phyloP scores from a whole-genome alignment of 2,329 filamentous ascomycete genomes.

The Epichloe amarillans region DNA sequence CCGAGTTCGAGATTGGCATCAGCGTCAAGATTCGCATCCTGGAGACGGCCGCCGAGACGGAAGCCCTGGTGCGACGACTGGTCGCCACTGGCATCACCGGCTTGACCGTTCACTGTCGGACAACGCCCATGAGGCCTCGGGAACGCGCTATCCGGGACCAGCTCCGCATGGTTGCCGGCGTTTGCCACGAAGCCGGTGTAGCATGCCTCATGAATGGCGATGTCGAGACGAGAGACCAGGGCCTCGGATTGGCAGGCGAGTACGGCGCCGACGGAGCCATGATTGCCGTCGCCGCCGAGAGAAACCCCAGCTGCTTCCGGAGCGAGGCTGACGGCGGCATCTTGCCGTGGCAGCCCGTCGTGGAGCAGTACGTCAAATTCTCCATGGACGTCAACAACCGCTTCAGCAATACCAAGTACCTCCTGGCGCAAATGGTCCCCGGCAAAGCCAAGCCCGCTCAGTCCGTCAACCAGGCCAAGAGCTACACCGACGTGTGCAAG shows the following conservation, averaged over 20 bases:
- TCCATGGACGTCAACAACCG: constrained; percentile 71
- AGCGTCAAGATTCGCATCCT: constrained; percentile 93
- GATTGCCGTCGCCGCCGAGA: constrained; percentile 89
- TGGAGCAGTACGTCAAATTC: constrained; percentile 58
- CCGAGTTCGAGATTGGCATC: constrained; percentile 76
- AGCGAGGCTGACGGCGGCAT: constrained; percentile 53
- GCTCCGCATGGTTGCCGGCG: constrained; percentile 65
- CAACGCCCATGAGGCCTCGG: constrained; percentile 84
- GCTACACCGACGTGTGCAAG: constrained; percentile 56
- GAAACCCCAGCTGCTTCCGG: constrained; percentile 81
- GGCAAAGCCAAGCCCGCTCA: constrained; percentile 57
- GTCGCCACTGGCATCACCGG: constrained; percentile 83
- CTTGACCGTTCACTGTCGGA: constrained; percentile 89
- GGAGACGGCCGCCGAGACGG: constrained; percentile 62
- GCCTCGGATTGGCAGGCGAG: constrained; percentile 55
- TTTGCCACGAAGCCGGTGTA: constrained; percentile 75
- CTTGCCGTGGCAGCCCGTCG: constrained; percentile 63
- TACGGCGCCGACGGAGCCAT: constrained; percentile 89
- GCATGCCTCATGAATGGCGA: constrained; percentile 96
- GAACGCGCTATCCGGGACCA: constrained; percentile 80
- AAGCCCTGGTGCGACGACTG: constrained; percentile 61
- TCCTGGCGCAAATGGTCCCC: constrained; percentile 73
- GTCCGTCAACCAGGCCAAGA: constrained; percentile 50
- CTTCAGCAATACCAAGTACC: constrained; percentile 86
- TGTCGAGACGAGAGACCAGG: constrained; percentile 63